phyloP scores from a whole-genome alignment of 495 filamentous ascomycete genomes.

The Cladorrhinum samala region DNA sequence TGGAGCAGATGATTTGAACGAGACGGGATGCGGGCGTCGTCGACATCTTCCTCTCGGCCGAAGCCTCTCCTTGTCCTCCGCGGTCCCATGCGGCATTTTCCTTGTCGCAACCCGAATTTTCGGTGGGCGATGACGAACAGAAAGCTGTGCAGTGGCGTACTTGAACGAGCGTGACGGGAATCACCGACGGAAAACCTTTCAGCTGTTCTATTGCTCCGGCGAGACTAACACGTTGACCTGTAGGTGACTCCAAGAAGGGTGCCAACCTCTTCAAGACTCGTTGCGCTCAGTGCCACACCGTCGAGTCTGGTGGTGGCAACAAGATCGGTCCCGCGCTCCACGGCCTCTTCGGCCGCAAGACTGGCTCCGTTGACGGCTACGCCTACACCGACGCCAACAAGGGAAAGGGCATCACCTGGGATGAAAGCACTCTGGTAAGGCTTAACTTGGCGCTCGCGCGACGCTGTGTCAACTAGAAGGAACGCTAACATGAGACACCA shows the following conservation, averaged over 20 bases:
- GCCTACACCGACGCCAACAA: constrained; percentile 99
- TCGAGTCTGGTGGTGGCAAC: constrained; percentile 81
- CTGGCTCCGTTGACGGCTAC: constrained; percentile 84
- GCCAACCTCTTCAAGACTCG: constrained; percentile 99
- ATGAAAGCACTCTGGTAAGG: constrained; percentile 78
- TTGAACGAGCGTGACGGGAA: not conserved
- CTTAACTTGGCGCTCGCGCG: not conserved
- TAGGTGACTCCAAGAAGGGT: constrained; percentile 94
- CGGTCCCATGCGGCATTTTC: constrained; percentile 37
- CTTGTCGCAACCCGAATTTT: constrained; percentile 7
- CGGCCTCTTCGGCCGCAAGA: constrained; percentile 96
- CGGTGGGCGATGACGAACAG: not conserved
- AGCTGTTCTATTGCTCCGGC: not conserved
- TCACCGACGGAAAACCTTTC: not conserved
- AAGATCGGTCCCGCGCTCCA: constrained; percentile 96
- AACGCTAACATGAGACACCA: not conserved
- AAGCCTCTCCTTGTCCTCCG: not conserved
- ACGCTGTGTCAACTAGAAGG: no score
- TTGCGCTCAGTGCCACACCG: constrained; percentile 97
- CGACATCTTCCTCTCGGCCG: constrained; percentile 1
- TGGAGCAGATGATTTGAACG: not conserved
- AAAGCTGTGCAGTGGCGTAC: not conserved
- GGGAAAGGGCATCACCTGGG: constrained; percentile 85
- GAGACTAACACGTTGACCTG: constrained; percentile 30
- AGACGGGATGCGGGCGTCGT: not conserved